A percentile compares a stretch with the other conserved stretches of the same genome.
Evolutionary conservation across 768 basidiomycete species (phyloP).

Genomic region (Chiua virens): DNA sequence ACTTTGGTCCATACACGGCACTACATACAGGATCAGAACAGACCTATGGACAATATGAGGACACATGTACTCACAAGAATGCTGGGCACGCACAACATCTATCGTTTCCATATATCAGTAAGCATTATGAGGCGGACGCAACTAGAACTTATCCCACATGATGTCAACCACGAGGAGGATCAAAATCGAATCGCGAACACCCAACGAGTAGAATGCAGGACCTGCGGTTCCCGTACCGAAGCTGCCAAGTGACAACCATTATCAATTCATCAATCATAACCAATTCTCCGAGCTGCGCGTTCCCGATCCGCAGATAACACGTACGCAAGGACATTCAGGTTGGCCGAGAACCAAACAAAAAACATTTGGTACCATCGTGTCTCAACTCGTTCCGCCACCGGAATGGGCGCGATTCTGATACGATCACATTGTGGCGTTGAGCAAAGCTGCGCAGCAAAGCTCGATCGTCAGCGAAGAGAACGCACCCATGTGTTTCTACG

Average conservation of each 20-base stretch:
- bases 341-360: constrained; percentile 52
- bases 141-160: constrained; percentile 33
- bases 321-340: constrained; percentile 44
- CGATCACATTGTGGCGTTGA: not conserved
- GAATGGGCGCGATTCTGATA: constrained; percentile 41
- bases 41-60: not conserved
- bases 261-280: not conserved
- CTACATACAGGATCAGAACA: constrained; percentile 23
- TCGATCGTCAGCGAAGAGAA: not conserved
- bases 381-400: constrained; percentile 36
- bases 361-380: constrained; percentile 46
- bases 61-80: constrained; percentile 32
- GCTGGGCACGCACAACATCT: constrained; percentile 38
- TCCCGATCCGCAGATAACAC: constrained; percentile 11
- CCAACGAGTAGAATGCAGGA: constrained; percentile 49
- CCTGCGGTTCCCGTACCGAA: constrained; percentile 52
- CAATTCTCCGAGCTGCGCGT: no score
- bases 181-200: constrained; percentile 42
- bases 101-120: not conserved
- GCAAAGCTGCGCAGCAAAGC: no score
- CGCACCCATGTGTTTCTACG: constrained; percentile 44
- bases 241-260: constrained; percentile 22
- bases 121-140: not conserved
- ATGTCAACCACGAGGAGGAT: constrained; percentile 45
- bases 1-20: constrained; percentile 52